A percentile compares a stretch with the other conserved stretches of the same genome.
These are phyloP conservation scores for Micromonas commoda DNA, from an alignment of 139 green algal genomes.

Conservation along the genomic window DNA sequence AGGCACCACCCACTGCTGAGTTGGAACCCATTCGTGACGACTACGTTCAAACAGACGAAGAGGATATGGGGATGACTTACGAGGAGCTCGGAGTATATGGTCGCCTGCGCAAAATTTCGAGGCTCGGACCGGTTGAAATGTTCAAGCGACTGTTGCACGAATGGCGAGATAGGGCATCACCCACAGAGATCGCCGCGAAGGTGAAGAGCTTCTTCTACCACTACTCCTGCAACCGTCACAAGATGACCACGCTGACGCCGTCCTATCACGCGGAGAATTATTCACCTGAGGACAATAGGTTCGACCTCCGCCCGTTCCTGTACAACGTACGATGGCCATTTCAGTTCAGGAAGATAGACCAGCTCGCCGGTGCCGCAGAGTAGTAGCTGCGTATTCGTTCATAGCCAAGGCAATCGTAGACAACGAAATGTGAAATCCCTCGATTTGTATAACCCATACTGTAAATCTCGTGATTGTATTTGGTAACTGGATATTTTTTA, in stretches of 20 bases:
- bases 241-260: conserved; percentile 91
- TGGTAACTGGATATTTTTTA: too few relatives aligned
- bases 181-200: conserved; percentile 42
- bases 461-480: too few relatives aligned
- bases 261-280: conserved; percentile 95
- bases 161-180: background rate
- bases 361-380: background rate
- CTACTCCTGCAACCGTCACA: conserved; percentile 94
- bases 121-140: conserved; percentile 84
- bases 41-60: conserved; percentile 63
- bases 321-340: conserved; percentile 72
- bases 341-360: conserved; percentile 18
- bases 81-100: conserved; percentile 86
- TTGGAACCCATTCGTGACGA: conserved; percentile 71
- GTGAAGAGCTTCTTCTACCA: conserved; percentile 94
- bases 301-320: conserved; percentile 88
- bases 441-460: too few relatives aligned
- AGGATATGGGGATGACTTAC: conserved; percentile 95
- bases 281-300: conserved; percentile 91
- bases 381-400: too few relatives aligned
- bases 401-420: too few relatives aligned
- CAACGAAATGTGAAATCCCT: too few relatives aligned
- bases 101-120: conserved; percentile 74
- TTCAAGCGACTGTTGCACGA: conserved; percentile 52
- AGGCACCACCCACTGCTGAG: conserved; percentile 85